Conservation (phyloP, 169 alveolate species). For the Plasmodium malariae region DNA sequence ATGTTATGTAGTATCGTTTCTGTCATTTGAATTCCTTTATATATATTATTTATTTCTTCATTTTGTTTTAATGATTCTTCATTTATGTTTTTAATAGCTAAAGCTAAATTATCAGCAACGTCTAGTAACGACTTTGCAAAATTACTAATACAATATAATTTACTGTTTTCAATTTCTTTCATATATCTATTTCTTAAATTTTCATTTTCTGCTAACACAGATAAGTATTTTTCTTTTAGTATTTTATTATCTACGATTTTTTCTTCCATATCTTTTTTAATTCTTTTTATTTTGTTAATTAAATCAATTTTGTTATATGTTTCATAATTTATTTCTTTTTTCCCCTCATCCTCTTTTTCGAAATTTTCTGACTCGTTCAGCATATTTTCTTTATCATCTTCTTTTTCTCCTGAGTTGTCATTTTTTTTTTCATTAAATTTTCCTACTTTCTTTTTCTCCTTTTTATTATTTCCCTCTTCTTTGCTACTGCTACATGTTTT, state of each 20-base stretch:
- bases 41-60: slow-evolving; percentile 77
- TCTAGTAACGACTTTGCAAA: slow-evolving; percentile 93
- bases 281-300: slow-evolving; percentile 56
- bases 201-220: slow-evolving; percentile 89
- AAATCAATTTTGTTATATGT: slow-evolving; percentile 39
- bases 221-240: slow-evolving; percentile 84
- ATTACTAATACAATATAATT: slow-evolving; percentile 88
- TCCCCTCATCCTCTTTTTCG: background rate
- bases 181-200: slow-evolving; percentile 85
- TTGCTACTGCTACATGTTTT: slow-evolving; percentile 3
- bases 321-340: slow-evolving; percentile 45
- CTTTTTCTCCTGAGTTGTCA: background rate
- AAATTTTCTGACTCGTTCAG: slow-evolving; percentile 26
- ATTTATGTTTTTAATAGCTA: slow-evolving; percentile 83
- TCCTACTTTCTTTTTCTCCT: background rate
- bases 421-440: background rate
- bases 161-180: slow-evolving; percentile 85
- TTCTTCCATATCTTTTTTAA: slow-evolving; percentile 77
- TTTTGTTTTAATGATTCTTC: slow-evolving; percentile 73
- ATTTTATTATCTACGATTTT: slow-evolving; percentile 78
- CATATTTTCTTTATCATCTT: background rate
- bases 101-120: slow-evolving; percentile 91
- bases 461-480: slow-evolving; percentile 10
- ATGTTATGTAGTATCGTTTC: slow-evolving; percentile 88
- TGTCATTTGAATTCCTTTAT: slow-evolving; percentile 92